These are phyloP conservation scores for Punctularia strigosozonata DNA, from an alignment of 768 basidiomycete species.

Conservation along the genomic window DNA sequence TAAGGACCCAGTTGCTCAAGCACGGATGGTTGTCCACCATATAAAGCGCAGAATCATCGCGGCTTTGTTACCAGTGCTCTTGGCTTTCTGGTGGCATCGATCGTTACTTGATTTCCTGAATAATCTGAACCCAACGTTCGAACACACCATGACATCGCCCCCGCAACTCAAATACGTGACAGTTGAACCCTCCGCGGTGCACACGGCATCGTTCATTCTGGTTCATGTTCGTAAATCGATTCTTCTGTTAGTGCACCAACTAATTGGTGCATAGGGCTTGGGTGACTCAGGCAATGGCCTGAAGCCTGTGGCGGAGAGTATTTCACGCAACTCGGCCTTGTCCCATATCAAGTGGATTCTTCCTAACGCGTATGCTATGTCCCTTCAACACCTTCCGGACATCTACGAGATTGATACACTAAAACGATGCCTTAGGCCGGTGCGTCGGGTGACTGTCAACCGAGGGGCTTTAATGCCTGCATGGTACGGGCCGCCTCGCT, in stretches of 20 bases:
- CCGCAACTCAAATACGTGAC: not conserved
- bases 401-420: not conserved
- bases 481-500: not conserved
- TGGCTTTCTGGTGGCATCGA: no score
- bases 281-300: not conserved
- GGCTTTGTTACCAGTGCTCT: not conserved
- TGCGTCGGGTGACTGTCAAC: not conserved
- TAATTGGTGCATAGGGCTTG: not conserved
- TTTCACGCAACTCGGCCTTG: not conserved
- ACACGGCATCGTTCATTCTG: not conserved
- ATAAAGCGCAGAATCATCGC: not conserved
- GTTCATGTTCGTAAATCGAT: not conserved
- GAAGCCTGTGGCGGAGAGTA: not conserved
- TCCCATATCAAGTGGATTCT: not conserved
- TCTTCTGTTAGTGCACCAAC: not conserved
- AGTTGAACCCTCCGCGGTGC: not conserved
- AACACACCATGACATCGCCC: not conserved
- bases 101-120: not conserved
- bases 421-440: not conserved
- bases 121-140: not conserved
- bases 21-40: not conserved
- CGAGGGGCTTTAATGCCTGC: not conserved
- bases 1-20: not conserved
- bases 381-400: not conserved
- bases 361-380: not conserved